phyloP scores from a whole-genome alignment of 1,284 basidiomycete genomes.

The Cryptococcus sp. region DNA sequence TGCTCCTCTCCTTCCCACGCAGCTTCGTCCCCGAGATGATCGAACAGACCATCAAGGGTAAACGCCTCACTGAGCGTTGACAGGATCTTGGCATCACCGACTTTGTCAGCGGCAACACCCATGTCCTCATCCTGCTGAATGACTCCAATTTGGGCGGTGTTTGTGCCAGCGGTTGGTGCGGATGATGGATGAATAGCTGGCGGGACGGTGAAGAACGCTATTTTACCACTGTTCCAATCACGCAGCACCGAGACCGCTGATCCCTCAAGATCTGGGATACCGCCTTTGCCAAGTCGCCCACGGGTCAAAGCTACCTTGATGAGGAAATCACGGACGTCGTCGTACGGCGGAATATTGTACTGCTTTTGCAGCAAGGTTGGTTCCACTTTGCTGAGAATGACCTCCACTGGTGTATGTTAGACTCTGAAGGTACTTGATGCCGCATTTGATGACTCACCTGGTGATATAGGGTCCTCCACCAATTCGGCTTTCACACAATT shows the following conservation, averaged over 20 bases:
- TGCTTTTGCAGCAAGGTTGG: conserved; percentile 70
- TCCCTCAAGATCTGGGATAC: conserved; percentile 82
- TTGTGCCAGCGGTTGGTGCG: conserved; percentile 15
- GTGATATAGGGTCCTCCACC: conserved; percentile 83
- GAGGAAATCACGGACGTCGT: conserved; percentile 77
- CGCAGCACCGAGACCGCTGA: conserved; percentile 81
- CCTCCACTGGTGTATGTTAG: conserved; percentile 64
- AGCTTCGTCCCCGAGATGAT: conserved; percentile 43
- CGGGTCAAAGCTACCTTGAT: conserved; percentile 84
- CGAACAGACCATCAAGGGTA: conserved; percentile 51
- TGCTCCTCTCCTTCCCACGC: conserved; percentile 45
- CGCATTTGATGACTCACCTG: conserved; percentile 58
- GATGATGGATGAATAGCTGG: conserved; percentile 75
- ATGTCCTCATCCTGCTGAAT: conserved; percentile 39
- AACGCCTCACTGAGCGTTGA: conserved; percentile 49
- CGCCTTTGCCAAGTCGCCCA: conserved; percentile 87
- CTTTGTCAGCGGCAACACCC: conserved; percentile 27
- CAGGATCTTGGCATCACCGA: conserved; percentile 50
- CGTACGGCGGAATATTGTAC: conserved; percentile 74
- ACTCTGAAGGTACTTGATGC: not conserved
- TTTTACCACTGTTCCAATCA: conserved; percentile 97
- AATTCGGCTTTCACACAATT: conserved; percentile 93
- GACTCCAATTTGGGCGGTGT: not conserved
- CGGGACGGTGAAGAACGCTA: conserved; percentile 81
- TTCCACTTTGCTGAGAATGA: conserved; percentile 74